phyloP scores from a whole-genome alignment of 352 stramenopile species.

The Globisporangium spinosum region DNA sequence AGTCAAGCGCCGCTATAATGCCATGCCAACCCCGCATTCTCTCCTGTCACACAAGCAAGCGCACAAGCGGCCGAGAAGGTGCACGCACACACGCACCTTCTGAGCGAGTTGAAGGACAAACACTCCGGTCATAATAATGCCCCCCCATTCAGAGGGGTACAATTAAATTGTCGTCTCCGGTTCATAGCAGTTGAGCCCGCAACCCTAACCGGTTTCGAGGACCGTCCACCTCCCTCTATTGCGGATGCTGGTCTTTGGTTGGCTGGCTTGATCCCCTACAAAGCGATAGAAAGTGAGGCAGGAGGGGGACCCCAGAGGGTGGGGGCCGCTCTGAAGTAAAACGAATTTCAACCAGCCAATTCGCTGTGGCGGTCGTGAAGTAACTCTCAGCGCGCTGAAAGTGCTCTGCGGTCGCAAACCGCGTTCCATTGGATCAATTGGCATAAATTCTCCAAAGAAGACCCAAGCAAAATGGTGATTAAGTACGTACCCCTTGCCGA shows the following conservation, averaged over 20 bases:
- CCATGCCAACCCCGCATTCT: not conserved
- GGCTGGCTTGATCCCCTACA: conserved; percentile 8
- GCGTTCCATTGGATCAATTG: conserved; percentile 57
- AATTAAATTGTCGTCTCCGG: not conserved
- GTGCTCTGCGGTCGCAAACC: conserved; percentile 22
- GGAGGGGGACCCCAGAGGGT: conserved; percentile 9
- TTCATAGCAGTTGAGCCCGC: not conserved
- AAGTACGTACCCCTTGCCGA: conserved; percentile 59
- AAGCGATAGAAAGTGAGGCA: not conserved
- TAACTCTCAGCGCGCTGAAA: conserved; percentile 27
- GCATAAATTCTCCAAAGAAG: conserved; percentile 88
- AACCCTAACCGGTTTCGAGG: conserved; percentile 3
- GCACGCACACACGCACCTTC: not conserved
- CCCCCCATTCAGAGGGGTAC: not conserved
- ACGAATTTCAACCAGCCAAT: conserved; percentile 83
- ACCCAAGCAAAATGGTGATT: conserved; percentile 89
- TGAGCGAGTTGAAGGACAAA: not conserved
- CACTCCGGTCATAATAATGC: not conserved
- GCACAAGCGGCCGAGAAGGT: not conserved
- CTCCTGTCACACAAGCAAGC: not conserved
- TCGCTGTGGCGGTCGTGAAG: conserved; percentile 42
- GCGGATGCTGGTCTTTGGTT: conserved; percentile 8
- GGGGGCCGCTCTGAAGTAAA: conserved; percentile 34
- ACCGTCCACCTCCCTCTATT: not conserved
- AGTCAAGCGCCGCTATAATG: not conserved